phyloP scores from a whole-genome alignment of 202 grass and related monocot species.

The Panicum hallii region DNA sequence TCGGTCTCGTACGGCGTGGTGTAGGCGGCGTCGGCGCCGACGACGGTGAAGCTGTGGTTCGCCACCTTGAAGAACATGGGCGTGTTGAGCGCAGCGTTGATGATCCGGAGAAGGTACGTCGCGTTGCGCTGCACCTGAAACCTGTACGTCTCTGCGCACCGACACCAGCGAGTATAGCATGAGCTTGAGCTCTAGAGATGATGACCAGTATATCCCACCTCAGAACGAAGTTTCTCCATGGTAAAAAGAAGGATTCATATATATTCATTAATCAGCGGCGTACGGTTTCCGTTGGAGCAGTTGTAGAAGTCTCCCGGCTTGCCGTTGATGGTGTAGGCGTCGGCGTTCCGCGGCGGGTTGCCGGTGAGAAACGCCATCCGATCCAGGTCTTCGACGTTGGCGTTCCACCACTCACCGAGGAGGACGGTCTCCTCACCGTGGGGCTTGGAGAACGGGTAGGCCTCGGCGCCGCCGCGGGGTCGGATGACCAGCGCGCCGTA shows the following conservation, averaged over 20 bases:
- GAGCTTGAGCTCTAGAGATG: too few species aligned
- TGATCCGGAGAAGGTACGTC: conserved; percentile 70
- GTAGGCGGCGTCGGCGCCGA: conserved; percentile 66
- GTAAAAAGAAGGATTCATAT: not conserved
- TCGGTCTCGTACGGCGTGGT: conserved; percentile 65
- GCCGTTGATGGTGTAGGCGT: conserved; percentile 84
- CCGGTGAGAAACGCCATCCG: conserved; percentile 35
- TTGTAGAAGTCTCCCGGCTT: conserved; percentile 67
- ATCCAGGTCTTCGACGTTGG: conserved; percentile 35
- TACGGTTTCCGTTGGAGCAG: conserved; percentile 51
- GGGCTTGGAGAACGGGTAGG: conserved; percentile 70
- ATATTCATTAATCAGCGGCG: not conserved
- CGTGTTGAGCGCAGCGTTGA: conserved; percentile 79
- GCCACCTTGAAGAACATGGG: conserved; percentile 79
- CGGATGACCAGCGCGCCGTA: conserved; percentile 68
- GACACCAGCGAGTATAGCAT: not conserved
- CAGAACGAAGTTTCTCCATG: not conserved
- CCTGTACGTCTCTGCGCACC: conserved; percentile 39
- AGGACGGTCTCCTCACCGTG: conserved; percentile 56
- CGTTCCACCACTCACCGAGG: conserved; percentile 88
- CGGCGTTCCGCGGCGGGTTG: not conserved
- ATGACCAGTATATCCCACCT: too few species aligned
- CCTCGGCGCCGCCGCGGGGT: conserved; percentile 38
- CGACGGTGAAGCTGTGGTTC: conserved; percentile 68
- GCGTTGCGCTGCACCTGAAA: conserved; percentile 50